Percentiles rank a stretch among this genome's conserved stretches.
These are phyloP conservation scores for Blastocystis sp. DNA, from an alignment of 352 stramenopile species.

Conservation along the genomic window DNA sequence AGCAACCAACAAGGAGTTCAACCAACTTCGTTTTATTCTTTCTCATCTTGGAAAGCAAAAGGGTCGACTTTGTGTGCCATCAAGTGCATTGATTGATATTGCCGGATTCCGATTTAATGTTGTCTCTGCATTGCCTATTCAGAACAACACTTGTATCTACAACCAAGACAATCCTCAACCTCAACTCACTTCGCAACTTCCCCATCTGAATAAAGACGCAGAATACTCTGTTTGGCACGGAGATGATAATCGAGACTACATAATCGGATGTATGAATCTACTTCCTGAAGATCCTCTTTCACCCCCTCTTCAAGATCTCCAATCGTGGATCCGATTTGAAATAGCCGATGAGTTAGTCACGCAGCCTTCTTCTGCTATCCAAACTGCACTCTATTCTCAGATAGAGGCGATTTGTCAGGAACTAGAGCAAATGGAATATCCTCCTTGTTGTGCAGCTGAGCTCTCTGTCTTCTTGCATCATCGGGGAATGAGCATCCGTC, in stretches of 20 bases:
- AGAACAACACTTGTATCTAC: neutral
- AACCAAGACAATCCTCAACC: neutral
- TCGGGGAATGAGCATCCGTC: neutral
- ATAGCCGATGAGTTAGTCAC: neutral
- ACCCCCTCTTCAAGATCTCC: neutral
- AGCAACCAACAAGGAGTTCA: neutral
- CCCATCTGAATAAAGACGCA: neutral
- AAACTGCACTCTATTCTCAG: neutral
- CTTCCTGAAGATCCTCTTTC: neutral
- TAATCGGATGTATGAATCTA: neutral
- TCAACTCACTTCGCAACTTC: constrained; percentile 20
- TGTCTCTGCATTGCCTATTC: constrained; percentile 22
- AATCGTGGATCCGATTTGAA: neutral
- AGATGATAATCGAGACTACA: constrained; percentile 12
- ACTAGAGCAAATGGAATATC: constrained; percentile 1
- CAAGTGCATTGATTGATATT: neutral
- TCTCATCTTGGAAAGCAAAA: neutral
- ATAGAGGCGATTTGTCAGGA: neutral
- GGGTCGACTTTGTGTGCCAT: constrained; percentile 12
- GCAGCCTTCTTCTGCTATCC: neutral
- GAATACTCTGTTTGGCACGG: constrained; percentile 21
- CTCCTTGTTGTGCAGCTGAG: neutral
- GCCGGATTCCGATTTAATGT: constrained; percentile 46
- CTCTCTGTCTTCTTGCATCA: neutral
- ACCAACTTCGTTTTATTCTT: neutral